Base-by-base conservation (phyloP, 768 basidiomycete genomes). In the Chalciporus piperatus region DNA sequence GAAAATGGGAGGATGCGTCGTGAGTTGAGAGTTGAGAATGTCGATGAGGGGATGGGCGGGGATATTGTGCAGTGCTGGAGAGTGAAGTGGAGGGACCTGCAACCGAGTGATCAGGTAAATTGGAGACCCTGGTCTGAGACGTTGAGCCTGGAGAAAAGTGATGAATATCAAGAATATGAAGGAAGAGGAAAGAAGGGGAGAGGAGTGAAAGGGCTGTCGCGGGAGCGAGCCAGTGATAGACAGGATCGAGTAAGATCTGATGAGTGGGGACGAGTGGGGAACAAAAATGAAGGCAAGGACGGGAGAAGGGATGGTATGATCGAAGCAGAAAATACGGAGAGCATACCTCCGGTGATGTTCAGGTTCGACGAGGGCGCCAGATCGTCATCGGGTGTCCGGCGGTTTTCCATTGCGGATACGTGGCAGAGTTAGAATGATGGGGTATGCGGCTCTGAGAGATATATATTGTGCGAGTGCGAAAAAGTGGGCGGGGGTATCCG, bases 271-370 rank as follows among this genome's bases (percentile, higher is more conserved):
- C 56, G 40, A 25, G 7, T 0, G 3, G 13, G 48, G 60, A 59
- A 47, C 42, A 40, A 47, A 44, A 48, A 55, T 41, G 48, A 45
- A 41, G 30, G 23, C 37, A 41, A 33, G 19, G 45, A 50, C 28
- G 54, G 44, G 47, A 48, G 53, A 51, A 47, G 58, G 12, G 28
- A 37, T 38, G 25, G 38, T 37, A 37, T 40, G 54, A 56, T 61
- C 32, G 35, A 41, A 49, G 23, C 23, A 22, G 43, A 16, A 44
- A 41, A 40, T 39, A 60, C 52, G 58, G 58, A 35, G 48, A 42
- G 44, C 67, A 47, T 63, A 69, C 66, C 65, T 60, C 65, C 66
- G 63, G 58, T 48, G 41, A 25, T 38, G 41, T 51, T 47, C 30
- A 42, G n/a, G 51, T 39, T 37, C 45, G 64, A 41, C 35, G 56